These are phyloP conservation scores for Globisporangium cederbergense DNA, from an alignment of 352 stramenopile species.

Conservation along the genomic window DNA sequence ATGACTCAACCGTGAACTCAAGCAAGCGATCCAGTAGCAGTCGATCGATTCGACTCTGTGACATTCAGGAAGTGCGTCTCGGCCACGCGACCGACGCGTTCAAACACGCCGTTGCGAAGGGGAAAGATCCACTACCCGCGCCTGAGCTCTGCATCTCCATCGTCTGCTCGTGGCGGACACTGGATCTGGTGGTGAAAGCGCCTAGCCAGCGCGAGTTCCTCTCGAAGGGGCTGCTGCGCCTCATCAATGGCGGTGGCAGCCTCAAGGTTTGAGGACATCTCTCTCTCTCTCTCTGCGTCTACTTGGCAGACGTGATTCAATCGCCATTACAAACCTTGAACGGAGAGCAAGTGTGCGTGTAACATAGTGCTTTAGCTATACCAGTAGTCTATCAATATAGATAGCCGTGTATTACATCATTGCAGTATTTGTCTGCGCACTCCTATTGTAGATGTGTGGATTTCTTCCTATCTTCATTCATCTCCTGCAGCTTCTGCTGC, in stretches of 20 bases:
- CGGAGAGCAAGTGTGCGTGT: no score
- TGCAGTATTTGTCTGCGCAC: no score
- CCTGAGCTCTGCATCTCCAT: conserved; percentile 56
- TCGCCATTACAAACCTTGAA: no score
- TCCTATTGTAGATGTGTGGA: not conserved
- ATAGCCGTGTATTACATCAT: not conserved
- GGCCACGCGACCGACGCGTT: conserved; percentile 58
- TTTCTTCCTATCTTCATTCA: not conserved
- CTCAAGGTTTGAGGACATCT: not conserved
- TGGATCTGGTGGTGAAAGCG: conserved; percentile 55
- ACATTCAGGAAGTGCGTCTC: conserved; percentile 52
- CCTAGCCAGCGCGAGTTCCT: conserved; percentile 55
- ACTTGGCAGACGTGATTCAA: no score
- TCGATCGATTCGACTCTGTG: conserved; percentile 36
- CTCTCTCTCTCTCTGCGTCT: no score
- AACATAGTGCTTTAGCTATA: no score
- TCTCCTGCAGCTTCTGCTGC: not conserved
- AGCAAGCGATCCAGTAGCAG: conserved; percentile 9
- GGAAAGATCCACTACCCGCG: conserved; percentile 20
- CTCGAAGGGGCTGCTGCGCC: conserved; percentile 35
- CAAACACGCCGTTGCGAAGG: conserved; percentile 19
- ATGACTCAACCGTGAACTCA: not conserved
- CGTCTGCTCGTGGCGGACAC: conserved; percentile 52
- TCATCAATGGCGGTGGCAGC: conserved; percentile 19
- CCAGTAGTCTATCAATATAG: no score